phyloP scores from a whole-genome alignment of 2,329 filamentous ascomycete genomes.

The Colletotrichum eleusines region DNA sequence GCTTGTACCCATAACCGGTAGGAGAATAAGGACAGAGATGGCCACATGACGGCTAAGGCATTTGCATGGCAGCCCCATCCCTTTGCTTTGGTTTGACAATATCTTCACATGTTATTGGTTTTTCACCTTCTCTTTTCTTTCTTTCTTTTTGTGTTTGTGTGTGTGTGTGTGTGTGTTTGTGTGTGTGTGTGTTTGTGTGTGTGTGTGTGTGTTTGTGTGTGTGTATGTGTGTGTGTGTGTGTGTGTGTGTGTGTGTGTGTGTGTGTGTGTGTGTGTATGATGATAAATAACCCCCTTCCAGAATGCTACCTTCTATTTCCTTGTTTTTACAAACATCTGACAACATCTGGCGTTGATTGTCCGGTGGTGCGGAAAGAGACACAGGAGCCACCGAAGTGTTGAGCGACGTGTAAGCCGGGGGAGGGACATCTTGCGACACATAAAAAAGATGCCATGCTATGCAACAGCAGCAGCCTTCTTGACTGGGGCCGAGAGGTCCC shows the following conservation, averaged over 20 bases:
- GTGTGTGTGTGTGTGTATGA: too few relatives aligned
- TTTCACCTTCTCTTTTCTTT: too few relatives aligned
- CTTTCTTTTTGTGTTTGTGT: too few relatives aligned
- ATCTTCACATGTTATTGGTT: neutral
- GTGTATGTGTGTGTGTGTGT: too few relatives aligned
- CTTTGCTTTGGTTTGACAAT: neutral
- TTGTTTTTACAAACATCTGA: neutral
- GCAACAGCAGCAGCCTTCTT: slow-evolving; percentile 26
- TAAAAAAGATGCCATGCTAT: neutral
- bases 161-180: too few relatives aligned
- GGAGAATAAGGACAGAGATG: neutral
- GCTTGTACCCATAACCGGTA: neutral
- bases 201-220: too few relatives aligned
- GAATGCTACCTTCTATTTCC: neutral
- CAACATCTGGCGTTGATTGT: neutral
- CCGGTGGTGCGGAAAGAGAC: neutral
- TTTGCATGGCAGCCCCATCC: too few relatives aligned
- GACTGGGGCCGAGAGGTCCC: slow-evolving; percentile 51
- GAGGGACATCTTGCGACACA: neutral
- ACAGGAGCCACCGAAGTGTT: neutral
- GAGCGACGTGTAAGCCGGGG: neutral
- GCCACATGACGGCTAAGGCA: neutral
- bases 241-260: too few relatives aligned
- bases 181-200: too few relatives aligned
- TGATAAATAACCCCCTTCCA: neutral